phyloP scores from a whole-genome alignment of 768 basidiomycete species.

The Suillus variegatus region DNA sequence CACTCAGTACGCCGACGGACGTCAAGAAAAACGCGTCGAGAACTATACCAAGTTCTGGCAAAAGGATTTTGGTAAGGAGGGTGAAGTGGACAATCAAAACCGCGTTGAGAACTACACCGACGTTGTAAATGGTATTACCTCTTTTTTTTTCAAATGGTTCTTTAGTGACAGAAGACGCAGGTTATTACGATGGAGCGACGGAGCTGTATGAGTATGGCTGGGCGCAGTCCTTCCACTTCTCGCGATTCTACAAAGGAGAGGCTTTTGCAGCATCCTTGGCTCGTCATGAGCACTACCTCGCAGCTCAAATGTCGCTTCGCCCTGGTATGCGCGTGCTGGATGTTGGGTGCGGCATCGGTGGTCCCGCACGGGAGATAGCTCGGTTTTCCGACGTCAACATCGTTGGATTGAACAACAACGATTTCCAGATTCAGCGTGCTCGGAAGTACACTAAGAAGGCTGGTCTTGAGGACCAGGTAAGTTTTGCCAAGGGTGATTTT shows the following conservation, averaged over 20 bases:
- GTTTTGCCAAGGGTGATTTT: conserved; percentile 89
- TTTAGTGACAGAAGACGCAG: conserved; percentile 35
- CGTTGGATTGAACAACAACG: conserved; percentile 90
- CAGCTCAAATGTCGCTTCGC: conserved; percentile 73
- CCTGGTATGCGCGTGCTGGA: conserved; percentile 93
- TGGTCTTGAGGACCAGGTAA: conserved; percentile 70
- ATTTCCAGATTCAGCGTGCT: conserved; percentile 86
- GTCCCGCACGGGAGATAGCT: conserved; percentile 90
- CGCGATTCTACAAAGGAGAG: conserved; percentile 90
- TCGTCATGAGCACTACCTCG: conserved; percentile 96
- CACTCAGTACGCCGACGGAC: conserved; percentile 51
- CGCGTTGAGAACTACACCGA: conserved; percentile 85
- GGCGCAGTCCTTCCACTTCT: conserved; percentile 89
- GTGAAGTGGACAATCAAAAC: conserved; percentile 61
- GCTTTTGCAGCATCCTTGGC: conserved; percentile 64
- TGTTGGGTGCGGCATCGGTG: conserved; percentile 94
- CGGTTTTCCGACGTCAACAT: conserved; percentile 81
- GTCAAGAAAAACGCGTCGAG: conserved; percentile 67
- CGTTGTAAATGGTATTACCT: conserved; percentile 78
- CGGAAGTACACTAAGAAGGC: conserved; percentile 71
- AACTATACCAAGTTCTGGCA: conserved; percentile 94
- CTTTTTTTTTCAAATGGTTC: not conserved
- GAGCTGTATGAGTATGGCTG: conserved; percentile 91
- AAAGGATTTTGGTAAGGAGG: conserved; percentile 74
- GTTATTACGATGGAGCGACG: conserved; percentile 94